A percentile compares a stretch with the other conserved stretches of the same genome.
Evolutionary conservation across 768 basidiomycete genomes (phyloP).

Genomic region (Suillus hirtellus): DNA sequence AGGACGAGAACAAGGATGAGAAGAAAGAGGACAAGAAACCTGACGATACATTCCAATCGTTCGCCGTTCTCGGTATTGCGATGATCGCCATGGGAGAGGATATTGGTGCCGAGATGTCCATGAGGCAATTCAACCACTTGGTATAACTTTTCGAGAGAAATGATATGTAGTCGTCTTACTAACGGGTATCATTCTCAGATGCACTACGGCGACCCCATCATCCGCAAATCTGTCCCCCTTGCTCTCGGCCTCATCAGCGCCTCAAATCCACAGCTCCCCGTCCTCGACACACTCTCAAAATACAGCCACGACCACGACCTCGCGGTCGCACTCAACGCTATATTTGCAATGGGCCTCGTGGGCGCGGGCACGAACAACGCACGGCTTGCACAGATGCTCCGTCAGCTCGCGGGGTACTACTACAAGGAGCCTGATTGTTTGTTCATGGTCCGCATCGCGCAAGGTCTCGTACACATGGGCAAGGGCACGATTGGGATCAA

Average conservation of each 20-base stretch:
- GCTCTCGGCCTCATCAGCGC: slow-evolving; percentile 93
- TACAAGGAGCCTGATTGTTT: slow-evolving; percentile 95
- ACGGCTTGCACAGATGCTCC: slow-evolving; percentile 93
- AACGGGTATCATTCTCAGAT: slow-evolving; percentile 56
- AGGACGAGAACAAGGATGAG: slow-evolving; percentile 43
- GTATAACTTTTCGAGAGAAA: slow-evolving; percentile 44
- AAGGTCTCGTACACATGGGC: slow-evolving; percentile 99
- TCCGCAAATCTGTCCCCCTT: slow-evolving; percentile 90
- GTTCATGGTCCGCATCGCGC: slow-evolving; percentile 94
- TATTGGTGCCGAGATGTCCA: slow-evolving; percentile 95
- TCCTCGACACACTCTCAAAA: slow-evolving; percentile 96
- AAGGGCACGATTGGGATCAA: slow-evolving; percentile 97
- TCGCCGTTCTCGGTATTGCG: slow-evolving; percentile 92
- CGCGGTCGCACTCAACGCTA: slow-evolving; percentile 93
- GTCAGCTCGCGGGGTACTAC: slow-evolving; percentile 97
- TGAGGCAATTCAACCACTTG: slow-evolving; percentile 95
- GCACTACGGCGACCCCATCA: slow-evolving; percentile 95
- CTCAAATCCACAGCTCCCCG: slow-evolving; percentile 92
- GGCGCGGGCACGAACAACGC: slow-evolving; percentile 99
- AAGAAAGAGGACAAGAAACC: slow-evolving; percentile 52
- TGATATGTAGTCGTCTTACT: slow-evolving; percentile 11
- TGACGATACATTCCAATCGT: slow-evolving; percentile 79
- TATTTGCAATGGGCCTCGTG: slow-evolving; percentile 98
- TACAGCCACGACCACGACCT: slow-evolving; percentile 99
- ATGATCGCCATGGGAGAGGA: slow-evolving; percentile 90